Evolutionary conservation across 106 monocot genomes (phyloP).

Genomic region (Ottelia alismoides): DNA sequence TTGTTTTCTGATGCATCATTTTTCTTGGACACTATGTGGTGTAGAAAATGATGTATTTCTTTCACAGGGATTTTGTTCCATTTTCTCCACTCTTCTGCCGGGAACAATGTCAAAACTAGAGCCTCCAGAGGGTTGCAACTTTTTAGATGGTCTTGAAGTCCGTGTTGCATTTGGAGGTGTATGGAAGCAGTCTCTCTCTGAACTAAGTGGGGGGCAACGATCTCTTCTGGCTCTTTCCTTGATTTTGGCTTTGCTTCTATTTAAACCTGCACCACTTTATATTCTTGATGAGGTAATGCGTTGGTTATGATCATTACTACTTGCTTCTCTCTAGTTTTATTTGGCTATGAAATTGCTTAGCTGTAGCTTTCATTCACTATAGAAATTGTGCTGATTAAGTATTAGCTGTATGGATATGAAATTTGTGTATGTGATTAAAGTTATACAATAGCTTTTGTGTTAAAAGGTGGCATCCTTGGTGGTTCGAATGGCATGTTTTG

Average conservation of each 20-base stretch:
- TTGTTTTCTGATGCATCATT: background rate
- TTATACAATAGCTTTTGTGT: too few species aligned
- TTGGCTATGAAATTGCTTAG: too few species aligned
- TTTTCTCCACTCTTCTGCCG: constrained; percentile 89
- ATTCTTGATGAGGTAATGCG: constrained; percentile 97
- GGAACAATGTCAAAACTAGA: constrained; percentile 96
- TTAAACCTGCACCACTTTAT: constrained; percentile 98
- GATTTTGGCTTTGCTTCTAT: constrained; percentile 87
- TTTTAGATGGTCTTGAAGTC: constrained; percentile 96
- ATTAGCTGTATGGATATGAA: too few species aligned
- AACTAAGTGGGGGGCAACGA: constrained; percentile 92
- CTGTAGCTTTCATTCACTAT: too few species aligned
- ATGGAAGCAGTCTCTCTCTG: constrained; percentile 99
- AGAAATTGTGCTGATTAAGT: too few species aligned
- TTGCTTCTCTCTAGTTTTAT: too few species aligned
- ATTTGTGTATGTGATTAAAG: too few species aligned
- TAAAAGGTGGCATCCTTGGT: too few species aligned
- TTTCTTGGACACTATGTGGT: too few species aligned
- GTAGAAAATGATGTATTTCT: background rate
- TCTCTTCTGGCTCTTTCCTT: constrained; percentile 99
- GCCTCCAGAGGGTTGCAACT: constrained; percentile 71
- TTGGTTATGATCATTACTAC: too few species aligned
- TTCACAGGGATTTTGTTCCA: constrained; percentile 95
- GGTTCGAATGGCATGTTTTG: too few species aligned
- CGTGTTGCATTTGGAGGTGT: constrained; percentile 98